These are phyloP conservation scores for Coriolopsis trogii DNA, from an alignment of 1,284 basidiomycete genomes.

Conservation along the genomic window DNA sequence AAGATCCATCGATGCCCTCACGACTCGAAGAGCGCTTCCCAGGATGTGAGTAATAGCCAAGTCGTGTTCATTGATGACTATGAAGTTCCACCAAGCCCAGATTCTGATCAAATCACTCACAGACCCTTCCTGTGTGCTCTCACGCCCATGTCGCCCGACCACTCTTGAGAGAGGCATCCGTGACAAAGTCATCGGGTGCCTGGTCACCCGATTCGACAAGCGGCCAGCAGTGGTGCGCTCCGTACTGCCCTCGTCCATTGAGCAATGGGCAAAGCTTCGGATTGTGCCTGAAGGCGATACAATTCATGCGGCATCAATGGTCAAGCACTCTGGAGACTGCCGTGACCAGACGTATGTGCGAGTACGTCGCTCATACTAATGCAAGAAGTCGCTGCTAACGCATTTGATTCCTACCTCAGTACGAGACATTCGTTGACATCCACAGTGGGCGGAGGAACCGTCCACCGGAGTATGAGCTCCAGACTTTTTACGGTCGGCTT, in stretches of 20 bases:
- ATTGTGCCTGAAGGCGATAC: constrained; percentile 18
- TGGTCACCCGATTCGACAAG: constrained; percentile 5
- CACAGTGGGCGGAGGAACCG: constrained; percentile 3
- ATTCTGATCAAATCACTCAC: too few species aligned
- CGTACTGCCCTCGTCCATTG: background rate
- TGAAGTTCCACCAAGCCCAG: too few species aligned
- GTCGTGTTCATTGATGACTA: too few species aligned
- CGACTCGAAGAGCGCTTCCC: too few species aligned
- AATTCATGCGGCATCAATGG: constrained; percentile 3
- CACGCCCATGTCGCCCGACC: too few species aligned
- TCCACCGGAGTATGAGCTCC: background rate
- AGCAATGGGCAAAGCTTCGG: constrained; percentile 18
- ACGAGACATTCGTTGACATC: constrained; percentile 20
- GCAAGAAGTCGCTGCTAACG: too few species aligned
- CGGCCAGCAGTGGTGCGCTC: background rate
- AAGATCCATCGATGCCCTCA: too few species aligned
- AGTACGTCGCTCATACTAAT: constrained; percentile 6
- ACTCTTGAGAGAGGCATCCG: background rate
- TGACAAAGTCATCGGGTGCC: background rate
- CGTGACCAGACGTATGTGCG: constrained; percentile 16
- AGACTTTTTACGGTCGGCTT: constrained; percentile 10
- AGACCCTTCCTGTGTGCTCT: too few species aligned
- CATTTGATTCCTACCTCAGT: constrained; percentile 7
- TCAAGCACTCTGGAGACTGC: background rate
- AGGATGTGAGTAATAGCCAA: too few species aligned